Conservation (phyloP, 2,329 filamentous ascomycete species). For the Exophiala xenobiotica region DNA sequence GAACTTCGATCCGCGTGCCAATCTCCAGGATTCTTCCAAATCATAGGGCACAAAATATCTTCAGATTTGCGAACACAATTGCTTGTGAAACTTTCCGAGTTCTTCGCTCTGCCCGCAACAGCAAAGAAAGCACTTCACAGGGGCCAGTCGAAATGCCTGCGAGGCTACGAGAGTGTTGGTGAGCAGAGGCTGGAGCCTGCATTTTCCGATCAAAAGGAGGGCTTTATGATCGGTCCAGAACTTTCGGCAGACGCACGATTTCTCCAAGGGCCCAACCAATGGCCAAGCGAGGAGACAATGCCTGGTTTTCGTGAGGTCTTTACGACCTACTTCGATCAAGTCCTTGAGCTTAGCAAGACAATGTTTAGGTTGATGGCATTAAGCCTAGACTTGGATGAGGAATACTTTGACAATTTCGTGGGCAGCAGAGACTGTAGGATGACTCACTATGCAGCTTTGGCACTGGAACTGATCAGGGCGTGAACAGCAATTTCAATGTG, state of each 20-base stretch:
- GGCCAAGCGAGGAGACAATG: slow-evolving; percentile 18
- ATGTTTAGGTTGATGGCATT: slow-evolving; percentile 56
- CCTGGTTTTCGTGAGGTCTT: slow-evolving; percentile 48
- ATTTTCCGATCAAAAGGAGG: slow-evolving; percentile 45
- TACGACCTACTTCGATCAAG: slow-evolving; percentile 48
- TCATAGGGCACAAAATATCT: slow-evolving; percentile 1
- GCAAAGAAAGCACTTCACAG: slow-evolving; percentile 2
- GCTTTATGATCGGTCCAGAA: slow-evolving; percentile 46
- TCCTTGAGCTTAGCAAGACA: slow-evolving; percentile 51
- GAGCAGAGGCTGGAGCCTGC: slow-evolving; percentile 3
- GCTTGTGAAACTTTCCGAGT: neutral
- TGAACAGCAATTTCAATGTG: slow-evolving; percentile 20
- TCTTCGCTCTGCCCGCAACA: neutral
- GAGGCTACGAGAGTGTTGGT: slow-evolving; percentile 7
- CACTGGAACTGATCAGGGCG: slow-evolving; percentile 36
- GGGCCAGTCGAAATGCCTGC: slow-evolving; percentile 2
- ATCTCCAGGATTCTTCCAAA: slow-evolving; percentile 4
- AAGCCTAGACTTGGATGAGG: slow-evolving; percentile 53
- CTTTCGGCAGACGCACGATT: slow-evolving; percentile 37
- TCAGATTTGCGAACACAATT: neutral
- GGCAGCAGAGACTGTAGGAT: slow-evolving; percentile 32
- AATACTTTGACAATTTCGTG: slow-evolving; percentile 56
- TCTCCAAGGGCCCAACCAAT: slow-evolving; percentile 21
- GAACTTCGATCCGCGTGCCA: slow-evolving; percentile 55
- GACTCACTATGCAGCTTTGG: slow-evolving; percentile 46